These are phyloP conservation scores for Leccinum pachyderme DNA, from an alignment of 1,284 basidiomycete species.

Conservation along the genomic window DNA sequence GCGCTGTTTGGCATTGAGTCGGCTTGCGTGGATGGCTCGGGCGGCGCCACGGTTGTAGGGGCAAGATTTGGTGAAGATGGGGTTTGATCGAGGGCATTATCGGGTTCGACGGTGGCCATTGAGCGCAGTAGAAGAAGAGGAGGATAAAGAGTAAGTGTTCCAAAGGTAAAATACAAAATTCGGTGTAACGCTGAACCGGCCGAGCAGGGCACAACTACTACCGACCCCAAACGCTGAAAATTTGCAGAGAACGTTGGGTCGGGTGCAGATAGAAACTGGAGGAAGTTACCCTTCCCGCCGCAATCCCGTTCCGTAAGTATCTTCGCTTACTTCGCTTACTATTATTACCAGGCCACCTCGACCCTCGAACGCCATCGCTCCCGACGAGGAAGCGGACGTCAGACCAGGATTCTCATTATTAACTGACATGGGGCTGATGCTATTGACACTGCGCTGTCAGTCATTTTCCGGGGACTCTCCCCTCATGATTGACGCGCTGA, in stretches of 20 bases:
- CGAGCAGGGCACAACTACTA: not conserved
- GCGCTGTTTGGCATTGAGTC: slow-evolving; percentile 15
- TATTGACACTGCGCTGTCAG: slow-evolving; percentile 4
- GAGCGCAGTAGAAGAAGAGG: slow-evolving; percentile 5
- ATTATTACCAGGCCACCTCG: slow-evolving; percentile 1
- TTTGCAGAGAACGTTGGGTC: slow-evolving; percentile 24
- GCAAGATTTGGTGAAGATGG: slow-evolving; percentile 4
- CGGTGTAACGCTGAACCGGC: slow-evolving; percentile 8
- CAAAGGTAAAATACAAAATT: slow-evolving; percentile 26
- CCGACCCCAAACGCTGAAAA: slow-evolving; percentile 25
- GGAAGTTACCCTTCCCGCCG: slow-evolving; percentile 16
- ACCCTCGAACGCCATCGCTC: not conserved
- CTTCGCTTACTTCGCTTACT: slow-evolving; percentile 15
- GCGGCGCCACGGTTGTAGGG: slow-evolving; percentile 3
- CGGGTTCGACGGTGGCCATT: slow-evolving; percentile 26
- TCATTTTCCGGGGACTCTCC: slow-evolving; percentile 4
- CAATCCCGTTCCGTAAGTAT: slow-evolving; percentile 24
- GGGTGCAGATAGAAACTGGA: slow-evolving; percentile 21
- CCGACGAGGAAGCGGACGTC: not conserved
- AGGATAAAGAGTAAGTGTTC: not conserved
- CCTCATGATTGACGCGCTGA: slow-evolving; percentile 21
- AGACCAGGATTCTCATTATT: not conserved
- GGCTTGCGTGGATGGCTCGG: slow-evolving; percentile 1
- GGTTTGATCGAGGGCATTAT: slow-evolving; percentile 29
- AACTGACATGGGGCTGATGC: slow-evolving; percentile 4